Percentiles rank a stretch among this genome's conserved stretches.
Conservation (phyloP, 2,329 filamentous ascomycete genomes). For the Pseudopithomyces maydicus region DNA sequence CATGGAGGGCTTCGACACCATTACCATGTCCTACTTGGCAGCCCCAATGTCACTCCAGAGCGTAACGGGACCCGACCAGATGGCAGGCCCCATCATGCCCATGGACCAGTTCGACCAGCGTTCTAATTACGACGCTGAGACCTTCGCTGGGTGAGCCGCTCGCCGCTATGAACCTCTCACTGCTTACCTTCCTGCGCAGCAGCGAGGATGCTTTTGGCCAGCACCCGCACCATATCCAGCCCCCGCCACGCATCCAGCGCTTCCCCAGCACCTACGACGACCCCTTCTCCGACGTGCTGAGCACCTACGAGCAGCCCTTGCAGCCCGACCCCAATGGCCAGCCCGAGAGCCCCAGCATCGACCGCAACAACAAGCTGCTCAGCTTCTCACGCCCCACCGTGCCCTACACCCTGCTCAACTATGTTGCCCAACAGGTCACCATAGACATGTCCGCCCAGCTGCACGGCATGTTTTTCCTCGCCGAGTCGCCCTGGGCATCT, state of each 20-base stretch:
- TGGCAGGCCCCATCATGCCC: constrained; percentile 51
- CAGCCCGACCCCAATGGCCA: constrained; percentile 51
- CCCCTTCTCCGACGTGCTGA: constrained; percentile 57
- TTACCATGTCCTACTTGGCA: constrained; percentile 66
- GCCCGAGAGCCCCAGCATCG: constrained; percentile 62
- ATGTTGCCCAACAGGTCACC: constrained; percentile 66
- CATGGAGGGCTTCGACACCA: constrained; percentile 64
- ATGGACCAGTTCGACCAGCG: constrained; percentile 63
- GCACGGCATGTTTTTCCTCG: constrained; percentile 88
- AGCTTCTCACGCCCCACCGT: constrained; percentile 55
- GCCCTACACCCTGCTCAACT: constrained; percentile 68
- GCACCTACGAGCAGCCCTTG: constrained; percentile 52
- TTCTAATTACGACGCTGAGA: constrained; percentile 65
- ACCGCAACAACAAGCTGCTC: constrained; percentile 65
- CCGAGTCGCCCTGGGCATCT: constrained; percentile 72
- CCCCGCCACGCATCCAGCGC: constrained; percentile 52
- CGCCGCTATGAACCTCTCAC: constrained; percentile 16
- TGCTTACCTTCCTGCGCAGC: constrained; percentile 44
- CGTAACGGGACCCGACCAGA: constrained; percentile 50
- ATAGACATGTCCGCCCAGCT: constrained; percentile 75
- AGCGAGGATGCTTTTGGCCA: constrained; percentile 57
- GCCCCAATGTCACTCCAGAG: constrained; percentile 62
- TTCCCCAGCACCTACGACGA: constrained; percentile 57
- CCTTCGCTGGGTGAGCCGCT: constrained; percentile 61
- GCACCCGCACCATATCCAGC: constrained; percentile 48